Evolutionary conservation across 129 eudicot species (phyloP).

Genomic region (Oenanthe sinensis): DNA sequence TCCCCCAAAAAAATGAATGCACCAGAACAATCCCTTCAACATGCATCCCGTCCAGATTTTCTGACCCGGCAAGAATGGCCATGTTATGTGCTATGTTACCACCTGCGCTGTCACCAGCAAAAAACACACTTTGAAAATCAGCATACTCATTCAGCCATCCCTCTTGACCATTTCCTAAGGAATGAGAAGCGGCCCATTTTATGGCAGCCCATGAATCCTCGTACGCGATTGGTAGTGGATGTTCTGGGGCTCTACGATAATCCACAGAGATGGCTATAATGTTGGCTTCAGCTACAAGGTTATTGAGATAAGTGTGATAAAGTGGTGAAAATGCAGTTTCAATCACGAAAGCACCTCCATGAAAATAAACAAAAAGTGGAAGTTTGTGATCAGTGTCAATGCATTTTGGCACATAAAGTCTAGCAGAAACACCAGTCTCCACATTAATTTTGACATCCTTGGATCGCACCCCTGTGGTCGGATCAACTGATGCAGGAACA

Average conservation of each 20-base stretch:
- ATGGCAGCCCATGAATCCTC: constrained; percentile 27
- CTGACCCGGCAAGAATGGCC: constrained; percentile 19
- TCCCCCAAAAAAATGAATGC: constrained; percentile 30
- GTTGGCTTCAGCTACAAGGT: constrained; percentile 13
- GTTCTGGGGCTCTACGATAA: constrained; percentile 29
- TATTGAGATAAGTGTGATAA: constrained; percentile 17
- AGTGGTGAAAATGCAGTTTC: constrained; percentile 12
- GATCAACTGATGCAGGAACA: constrained; percentile 15
- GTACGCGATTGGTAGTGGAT: constrained; percentile 17
- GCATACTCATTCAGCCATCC: constrained; percentile 25
- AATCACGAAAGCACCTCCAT: constrained; percentile 26
- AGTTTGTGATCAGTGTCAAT: constrained; percentile 1
- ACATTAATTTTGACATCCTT: constrained; percentile 16
- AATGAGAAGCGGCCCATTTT: constrained; percentile 23
- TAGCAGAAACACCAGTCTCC: constrained; percentile 17
- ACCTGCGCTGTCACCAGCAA: constrained; percentile 30
- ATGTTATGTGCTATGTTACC: constrained; percentile 31
- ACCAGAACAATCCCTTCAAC: constrained; percentile 23
- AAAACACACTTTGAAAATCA: constrained; percentile 20
- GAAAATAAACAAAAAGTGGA: constrained; percentile 21
- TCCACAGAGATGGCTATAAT: constrained; percentile 16
- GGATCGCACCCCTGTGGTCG: constrained; percentile 21
- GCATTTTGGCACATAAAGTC: constrained; percentile 22
- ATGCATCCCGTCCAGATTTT: background rate
- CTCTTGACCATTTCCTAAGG: constrained; percentile 10